phyloP scores from a whole-genome alignment of 257 asterid genomes.

The Striga asiatica region DNA sequence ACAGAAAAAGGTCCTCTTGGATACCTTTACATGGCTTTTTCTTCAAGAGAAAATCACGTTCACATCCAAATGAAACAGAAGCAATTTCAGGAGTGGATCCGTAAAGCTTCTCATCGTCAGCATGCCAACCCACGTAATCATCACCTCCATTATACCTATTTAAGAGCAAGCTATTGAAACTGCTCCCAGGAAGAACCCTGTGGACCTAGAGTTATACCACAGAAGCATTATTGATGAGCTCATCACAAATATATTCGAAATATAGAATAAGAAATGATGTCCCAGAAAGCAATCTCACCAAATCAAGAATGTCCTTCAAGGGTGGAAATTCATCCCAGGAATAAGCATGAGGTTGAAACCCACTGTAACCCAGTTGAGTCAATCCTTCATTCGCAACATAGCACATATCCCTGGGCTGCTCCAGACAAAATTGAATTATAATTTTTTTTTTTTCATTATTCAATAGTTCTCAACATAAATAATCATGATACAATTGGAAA shows the following conservation, averaged over 20 bases:
- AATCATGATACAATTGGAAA: background rate
- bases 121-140: conserved; percentile 95
- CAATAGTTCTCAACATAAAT: background rate
- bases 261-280: background rate
- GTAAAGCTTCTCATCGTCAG: conserved; percentile 92
- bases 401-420: conserved; percentile 82
- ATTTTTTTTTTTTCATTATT: background rate
- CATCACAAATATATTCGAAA: background rate
- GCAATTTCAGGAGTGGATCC: conserved; percentile 89
- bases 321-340: conserved; percentile 92
- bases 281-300: conserved; percentile 30
- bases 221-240: conserved; percentile 4
- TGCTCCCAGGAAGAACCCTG: conserved; percentile 66
- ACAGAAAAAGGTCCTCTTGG: background rate
- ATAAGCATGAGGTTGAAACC: conserved; percentile 66
- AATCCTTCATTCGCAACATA: conserved; percentile 69
- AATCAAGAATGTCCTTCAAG: conserved; percentile 51
- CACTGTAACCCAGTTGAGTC: conserved; percentile 67
- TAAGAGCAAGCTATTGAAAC: conserved; percentile 72
- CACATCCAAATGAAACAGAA: conserved; percentile 84
- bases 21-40: conserved; percentile 42
- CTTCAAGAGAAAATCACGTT: conserved; percentile 79
- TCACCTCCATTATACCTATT: conserved; percentile 82
- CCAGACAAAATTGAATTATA: background rate
- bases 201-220: conserved; percentile 48